A percentile compares a stretch with the other conserved stretches of the same genome.
Conservation (phyloP, 129 eudicot species). For the Saposhnikovia divaricata region DNA sequence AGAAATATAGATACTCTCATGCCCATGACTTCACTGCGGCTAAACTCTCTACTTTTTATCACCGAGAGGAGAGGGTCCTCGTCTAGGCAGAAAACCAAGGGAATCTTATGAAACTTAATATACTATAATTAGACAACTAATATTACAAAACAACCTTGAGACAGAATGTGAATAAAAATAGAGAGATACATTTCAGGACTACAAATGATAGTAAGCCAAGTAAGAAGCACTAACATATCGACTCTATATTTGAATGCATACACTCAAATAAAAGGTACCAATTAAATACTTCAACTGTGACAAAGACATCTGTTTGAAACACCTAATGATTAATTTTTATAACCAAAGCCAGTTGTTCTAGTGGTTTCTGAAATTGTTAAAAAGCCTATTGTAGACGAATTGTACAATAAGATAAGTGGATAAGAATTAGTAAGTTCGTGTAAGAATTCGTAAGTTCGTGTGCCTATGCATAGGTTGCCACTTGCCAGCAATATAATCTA, state of each 20-base stretch:
- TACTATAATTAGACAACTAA: not conserved
- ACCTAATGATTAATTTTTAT: not conserved
- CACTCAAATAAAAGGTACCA: not conserved
- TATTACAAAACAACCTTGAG: not conserved
- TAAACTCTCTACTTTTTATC: not conserved
- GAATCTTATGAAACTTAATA: not conserved
- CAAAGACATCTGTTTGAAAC: not conserved
- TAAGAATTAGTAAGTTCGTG: not conserved
- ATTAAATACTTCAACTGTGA: not conserved
- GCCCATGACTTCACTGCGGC: not conserved
- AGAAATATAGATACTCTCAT: not conserved
- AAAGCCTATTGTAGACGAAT: not conserved
- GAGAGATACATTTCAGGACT: not conserved
- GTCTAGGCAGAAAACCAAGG: not conserved
- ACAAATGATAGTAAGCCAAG: not conserved
- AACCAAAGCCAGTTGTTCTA: not conserved
- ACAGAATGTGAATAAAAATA: not conserved
- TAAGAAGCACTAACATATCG: not conserved
- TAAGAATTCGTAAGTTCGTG: not conserved
- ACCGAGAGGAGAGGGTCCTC: not conserved
- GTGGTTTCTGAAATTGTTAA: not conserved
- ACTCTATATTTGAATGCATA: not conserved
- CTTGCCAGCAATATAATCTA: not conserved
- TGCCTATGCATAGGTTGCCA: not conserved
- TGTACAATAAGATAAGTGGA: not conserved